phyloP scores from a whole-genome alignment of 2,329 filamentous ascomycete genomes.

The Albifimbria verrucaria region DNA sequence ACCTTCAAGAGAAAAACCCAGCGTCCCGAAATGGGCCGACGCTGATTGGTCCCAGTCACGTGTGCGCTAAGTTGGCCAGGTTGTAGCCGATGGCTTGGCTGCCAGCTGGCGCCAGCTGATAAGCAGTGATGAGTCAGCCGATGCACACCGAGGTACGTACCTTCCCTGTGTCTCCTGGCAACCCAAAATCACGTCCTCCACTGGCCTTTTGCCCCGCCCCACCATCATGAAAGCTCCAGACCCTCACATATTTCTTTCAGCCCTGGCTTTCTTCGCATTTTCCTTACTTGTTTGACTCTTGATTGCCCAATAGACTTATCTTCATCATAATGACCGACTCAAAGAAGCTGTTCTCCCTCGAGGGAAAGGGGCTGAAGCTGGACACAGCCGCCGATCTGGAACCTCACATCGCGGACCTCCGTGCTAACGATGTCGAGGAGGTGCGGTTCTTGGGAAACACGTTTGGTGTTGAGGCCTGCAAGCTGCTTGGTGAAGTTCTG shows the following conservation, averaged over 20 bases:
- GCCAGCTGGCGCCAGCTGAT: no score
- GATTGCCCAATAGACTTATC: not conserved
- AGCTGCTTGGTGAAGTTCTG: conserved; percentile 79
- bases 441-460: conserved; percentile 89
- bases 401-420: conserved; percentile 73
- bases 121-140: no score
- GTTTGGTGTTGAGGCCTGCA: conserved; percentile 82
- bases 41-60: conserved; percentile 39
- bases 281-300: conserved; percentile 5
- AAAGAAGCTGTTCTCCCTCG: conserved; percentile 77
- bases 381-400: conserved; percentile 84
- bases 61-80: conserved; percentile 14
- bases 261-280: conserved; percentile 5
- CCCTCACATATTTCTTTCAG: conserved; percentile 7
- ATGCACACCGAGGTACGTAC: not conserved
- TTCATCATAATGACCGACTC: conserved; percentile 25
- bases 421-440: conserved; percentile 73
- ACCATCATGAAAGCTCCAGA: conserved; percentile 3
- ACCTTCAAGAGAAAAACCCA: conserved; percentile 38
- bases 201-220: conserved; percentile 10
- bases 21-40: conserved; percentile 40
- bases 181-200: not conserved
- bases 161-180: not conserved
- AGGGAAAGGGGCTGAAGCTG: conserved; percentile 90
- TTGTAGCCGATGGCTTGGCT: no score